These are phyloP conservation scores for Rhodosporidiobolus sp. DNA, from an alignment of 768 basidiomycete genomes.

Conservation along the genomic window DNA sequence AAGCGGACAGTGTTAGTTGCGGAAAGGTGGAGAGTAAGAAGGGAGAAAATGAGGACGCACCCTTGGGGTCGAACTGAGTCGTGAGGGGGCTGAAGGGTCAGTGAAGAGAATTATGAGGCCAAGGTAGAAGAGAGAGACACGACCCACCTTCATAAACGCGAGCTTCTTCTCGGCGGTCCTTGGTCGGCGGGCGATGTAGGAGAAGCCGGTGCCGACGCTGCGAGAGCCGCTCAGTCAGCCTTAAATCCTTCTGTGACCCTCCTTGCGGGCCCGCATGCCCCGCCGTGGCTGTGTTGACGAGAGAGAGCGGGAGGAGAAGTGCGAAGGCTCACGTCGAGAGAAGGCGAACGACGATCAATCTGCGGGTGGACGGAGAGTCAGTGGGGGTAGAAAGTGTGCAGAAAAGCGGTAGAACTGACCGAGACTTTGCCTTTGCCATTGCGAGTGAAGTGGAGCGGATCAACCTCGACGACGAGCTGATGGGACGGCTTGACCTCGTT, in stretches of 20 bases:
- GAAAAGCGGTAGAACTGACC: background rate
- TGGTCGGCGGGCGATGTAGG: slow-evolving; percentile 37
- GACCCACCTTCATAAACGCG: slow-evolving; percentile 38
- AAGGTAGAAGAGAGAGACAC: background rate
- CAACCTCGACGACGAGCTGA: too few relatives aligned
- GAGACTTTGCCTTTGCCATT: slow-evolving; percentile 39
- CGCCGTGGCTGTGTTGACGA: background rate
- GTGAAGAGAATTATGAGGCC: background rate
- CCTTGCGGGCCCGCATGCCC: too few relatives aligned
- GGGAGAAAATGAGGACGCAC: background rate
- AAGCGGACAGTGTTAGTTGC: background rate
- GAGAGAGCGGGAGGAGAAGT: background rate
- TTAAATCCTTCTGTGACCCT: too few relatives aligned
- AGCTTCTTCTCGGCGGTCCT: slow-evolving; percentile 40
- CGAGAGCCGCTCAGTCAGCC: background rate
- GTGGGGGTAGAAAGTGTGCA: background rate
- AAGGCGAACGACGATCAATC: slow-evolving; percentile 29
- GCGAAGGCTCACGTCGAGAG: slow-evolving; percentile 25
- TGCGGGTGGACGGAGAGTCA: background rate
- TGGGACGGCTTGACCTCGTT: too few relatives aligned
- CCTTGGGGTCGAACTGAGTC: slow-evolving; percentile 34
- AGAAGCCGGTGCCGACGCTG: slow-evolving; percentile 35
- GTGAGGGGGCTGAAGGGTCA: background rate
- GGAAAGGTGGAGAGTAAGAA: background rate
- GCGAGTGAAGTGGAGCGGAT: background rate